Percentiles rank a stretch among this genome's conserved stretches.
Evolutionary conservation across 192 early-diverging fungal genomes (phyloP).

Genomic region (Coemansia furcata): DNA sequence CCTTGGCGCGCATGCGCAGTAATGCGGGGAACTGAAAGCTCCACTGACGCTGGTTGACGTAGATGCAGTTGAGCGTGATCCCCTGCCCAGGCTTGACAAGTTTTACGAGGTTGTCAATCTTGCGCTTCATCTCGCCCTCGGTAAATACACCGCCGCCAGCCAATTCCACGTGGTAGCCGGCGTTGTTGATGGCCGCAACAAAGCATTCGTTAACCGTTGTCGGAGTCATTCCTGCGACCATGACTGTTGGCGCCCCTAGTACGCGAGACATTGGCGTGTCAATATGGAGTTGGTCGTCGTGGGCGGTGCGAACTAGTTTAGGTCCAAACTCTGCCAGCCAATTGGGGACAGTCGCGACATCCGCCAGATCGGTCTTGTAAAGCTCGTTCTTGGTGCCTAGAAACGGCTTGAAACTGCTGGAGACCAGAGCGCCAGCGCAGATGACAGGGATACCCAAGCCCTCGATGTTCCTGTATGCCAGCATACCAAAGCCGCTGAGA

Average conservation of each 20-base stretch:
- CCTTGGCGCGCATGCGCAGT: conserved; percentile 75
- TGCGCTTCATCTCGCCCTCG: conserved; percentile 63
- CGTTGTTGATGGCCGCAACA: conserved; percentile 81
- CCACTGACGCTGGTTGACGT: conserved; percentile 89
- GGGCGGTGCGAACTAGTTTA: conserved; percentile 64
- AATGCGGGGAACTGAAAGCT: conserved; percentile 74
- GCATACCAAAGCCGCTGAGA: conserved; percentile 74
- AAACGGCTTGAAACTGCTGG: conserved; percentile 39
- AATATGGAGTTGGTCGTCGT: conserved; percentile 65
- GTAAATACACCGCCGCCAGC: conserved; percentile 91
- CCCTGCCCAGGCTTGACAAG: conserved; percentile 74
- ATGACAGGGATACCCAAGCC: conserved; percentile 72
- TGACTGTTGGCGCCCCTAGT: conserved; percentile 85
- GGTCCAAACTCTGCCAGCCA: conserved; percentile 86
- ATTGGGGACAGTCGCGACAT: conserved; percentile 76
- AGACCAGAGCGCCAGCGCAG: conserved; percentile 17
- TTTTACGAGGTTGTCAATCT: conserved; percentile 72
- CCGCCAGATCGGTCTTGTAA: conserved; percentile 62
- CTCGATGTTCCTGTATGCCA: conserved; percentile 86
- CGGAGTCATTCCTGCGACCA: conserved; percentile 95
- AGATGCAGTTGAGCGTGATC: conserved; percentile 89
- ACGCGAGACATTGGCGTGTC: conserved; percentile 86
- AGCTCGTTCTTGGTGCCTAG: conserved; percentile 72
- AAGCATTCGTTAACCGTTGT: conserved; percentile 76
- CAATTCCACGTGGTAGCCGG: conserved; percentile 89